These are phyloP conservation scores for Russula brevipes DNA, from an alignment of 768 basidiomycete genomes.

Conservation along the genomic window DNA sequence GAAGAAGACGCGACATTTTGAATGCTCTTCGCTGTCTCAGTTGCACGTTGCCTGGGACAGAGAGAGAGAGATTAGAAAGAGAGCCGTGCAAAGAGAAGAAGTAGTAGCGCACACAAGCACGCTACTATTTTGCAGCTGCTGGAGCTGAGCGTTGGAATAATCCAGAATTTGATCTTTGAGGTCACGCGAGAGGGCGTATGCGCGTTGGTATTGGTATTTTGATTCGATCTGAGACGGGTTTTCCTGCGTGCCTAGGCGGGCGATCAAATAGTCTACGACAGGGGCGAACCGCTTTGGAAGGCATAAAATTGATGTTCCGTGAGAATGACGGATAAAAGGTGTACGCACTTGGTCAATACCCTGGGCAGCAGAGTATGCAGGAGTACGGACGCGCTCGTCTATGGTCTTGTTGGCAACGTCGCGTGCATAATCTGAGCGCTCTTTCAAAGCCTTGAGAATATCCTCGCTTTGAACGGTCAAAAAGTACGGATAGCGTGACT, in stretches of 20 bases:
- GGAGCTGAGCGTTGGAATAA: conserved; percentile 68
- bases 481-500: conserved; percentile 68
- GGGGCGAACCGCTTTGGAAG: conserved; percentile 57
- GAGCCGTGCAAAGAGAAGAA: not conserved
- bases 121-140: conserved; percentile 62
- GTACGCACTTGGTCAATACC: conserved; percentile 66
- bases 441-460: conserved; percentile 53
- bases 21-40: conserved; percentile 60
- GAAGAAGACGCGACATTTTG: conserved; percentile 55
- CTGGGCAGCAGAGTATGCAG: conserved; percentile 56
- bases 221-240: conserved; percentile 46
- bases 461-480: conserved; percentile 74
- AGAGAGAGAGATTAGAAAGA: conserved; percentile 9
- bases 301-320: conserved; percentile 22
- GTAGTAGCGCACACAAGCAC: conserved; percentile 50
- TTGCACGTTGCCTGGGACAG: conserved; percentile 55
- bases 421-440: conserved; percentile 50
- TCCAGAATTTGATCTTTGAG: conserved; percentile 57
- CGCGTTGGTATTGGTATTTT: conserved; percentile 77
- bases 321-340: conserved; percentile 4
- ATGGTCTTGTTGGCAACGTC: conserved; percentile 57
- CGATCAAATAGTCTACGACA: conserved; percentile 60
- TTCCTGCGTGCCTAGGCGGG: conserved; percentile 43
- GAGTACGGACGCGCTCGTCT: conserved; percentile 59
- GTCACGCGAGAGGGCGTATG: conserved; percentile 56